Evolutionary conservation across 2,329 filamentous ascomycete genomes (phyloP), one percentile per base, ranked within the genome.

Genomic region (Colletotrichum destructivum): DNA sequence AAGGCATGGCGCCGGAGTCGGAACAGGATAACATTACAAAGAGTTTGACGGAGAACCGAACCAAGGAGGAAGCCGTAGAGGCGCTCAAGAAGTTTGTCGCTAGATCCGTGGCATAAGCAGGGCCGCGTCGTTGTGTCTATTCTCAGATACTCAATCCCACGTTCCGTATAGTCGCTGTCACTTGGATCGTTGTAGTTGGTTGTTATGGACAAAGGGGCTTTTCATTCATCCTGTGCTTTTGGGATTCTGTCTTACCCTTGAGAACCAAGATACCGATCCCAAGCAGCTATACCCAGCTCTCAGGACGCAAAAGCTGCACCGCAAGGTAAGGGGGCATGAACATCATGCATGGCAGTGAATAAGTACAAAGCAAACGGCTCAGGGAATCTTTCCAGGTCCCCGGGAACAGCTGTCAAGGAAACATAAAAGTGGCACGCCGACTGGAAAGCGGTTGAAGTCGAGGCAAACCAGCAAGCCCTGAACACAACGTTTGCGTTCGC

Each of bases 1-100:
- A 85, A 54, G 88, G 86, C 0, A 90, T 91, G 89, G 88, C 89
- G 12, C 89, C 89, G 3, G 84, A 86, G 75, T 89, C 86, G 72
- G 89, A 91, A 79, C 86, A 90, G 75, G 85, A 88, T 65, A 54
- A 90, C 15, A 71, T 91, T 40, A 56, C 82, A 4, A 81, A 79
- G 63, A 86, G 80, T 0, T 75, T 91, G 66, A 66, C 80, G 52
- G 80, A 81, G 56, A 81, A 78, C 0, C 87, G 82, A 84, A 77
- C 74, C 15, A 83, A 75, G 26, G 77, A 80, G 12, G 75, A 80
- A 46, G 79, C 87, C 9, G 73, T 90, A n/a, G 72, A 68, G 16
- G 82, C 82, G 54, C 71, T 89, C 65, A 76, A 74, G 74, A 74
- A 64, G 6, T 76, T 67, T 13, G 13, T 57, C 2, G 31, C 23